Evolutionary conservation across 495 filamentous ascomycete species (phyloP).

Genomic region (Daldinia grandis): DNA sequence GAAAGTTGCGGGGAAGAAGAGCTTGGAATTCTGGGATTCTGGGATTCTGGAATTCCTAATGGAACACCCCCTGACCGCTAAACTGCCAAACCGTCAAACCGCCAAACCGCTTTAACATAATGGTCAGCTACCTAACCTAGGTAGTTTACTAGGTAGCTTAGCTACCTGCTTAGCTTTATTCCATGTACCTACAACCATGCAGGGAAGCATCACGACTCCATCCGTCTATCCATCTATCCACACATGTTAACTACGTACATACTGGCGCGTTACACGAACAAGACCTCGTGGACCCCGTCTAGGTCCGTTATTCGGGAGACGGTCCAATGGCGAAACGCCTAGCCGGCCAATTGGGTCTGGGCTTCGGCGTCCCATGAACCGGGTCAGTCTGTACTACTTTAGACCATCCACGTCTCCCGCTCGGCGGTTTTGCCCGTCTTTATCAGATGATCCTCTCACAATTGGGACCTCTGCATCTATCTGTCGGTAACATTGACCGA

Average conservation of each 20-base stretch:
- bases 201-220: neutral
- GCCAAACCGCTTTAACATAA: slow-evolving; percentile 25
- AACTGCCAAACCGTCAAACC: too few relatives aligned
- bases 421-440: slow-evolving; percentile 45
- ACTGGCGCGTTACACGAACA: slow-evolving; percentile 4
- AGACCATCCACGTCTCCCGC: slow-evolving; percentile 16
- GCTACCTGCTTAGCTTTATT: neutral
- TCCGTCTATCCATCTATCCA: neutral
- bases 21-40: slow-evolving; percentile 20
- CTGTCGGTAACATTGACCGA: slow-evolving; percentile 21
- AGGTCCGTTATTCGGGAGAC: slow-evolving; percentile 23
- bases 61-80: slow-evolving; percentile 3
- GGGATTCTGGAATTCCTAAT: too few relatives aligned
- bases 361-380: slow-evolving; percentile 23
- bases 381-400: slow-evolving; percentile 23
- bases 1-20: slow-evolving; percentile 39
- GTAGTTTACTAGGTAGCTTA: too few relatives aligned
- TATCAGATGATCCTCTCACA: slow-evolving; percentile 21
- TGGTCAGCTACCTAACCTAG: slow-evolving; percentile 40
- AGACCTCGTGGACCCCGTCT: slow-evolving; percentile 22
- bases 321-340: slow-evolving; percentile 5
- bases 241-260: neutral
- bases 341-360: slow-evolving; percentile 23
- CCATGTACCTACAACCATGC: neutral
- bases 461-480: neutral